Evolutionary conservation across 2,329 filamentous ascomycete species (phyloP), one percentile per base, ranked within the genome.

Genomic region (Alternaria brassicae): DNA sequence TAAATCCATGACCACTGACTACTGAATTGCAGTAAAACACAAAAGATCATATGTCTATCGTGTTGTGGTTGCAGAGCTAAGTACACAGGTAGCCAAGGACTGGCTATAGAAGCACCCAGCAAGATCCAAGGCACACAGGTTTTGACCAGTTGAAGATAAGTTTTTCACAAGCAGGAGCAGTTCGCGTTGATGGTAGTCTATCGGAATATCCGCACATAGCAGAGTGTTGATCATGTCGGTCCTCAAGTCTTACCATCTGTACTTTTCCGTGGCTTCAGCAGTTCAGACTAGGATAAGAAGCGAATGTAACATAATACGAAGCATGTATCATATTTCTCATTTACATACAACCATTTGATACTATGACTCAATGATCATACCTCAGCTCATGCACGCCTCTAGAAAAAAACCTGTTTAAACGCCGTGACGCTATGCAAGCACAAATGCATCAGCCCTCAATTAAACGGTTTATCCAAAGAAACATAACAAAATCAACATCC

Each of bases 371-470:
- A 48, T 48, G 19, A 34, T n/a, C 19, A 48, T 19, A 48, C 36
- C 19, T 6, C 44, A 21, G 30, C 30, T 48, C 28, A 48, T 48
- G 30, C 21, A 48, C n/a, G 28, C 17, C 44, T 32, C 47, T 28
- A 48, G 44, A 25, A 25, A 30, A 25, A 25, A n/a, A 23, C 15
- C 19, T 17, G 6, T 23, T 13, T 48, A 34, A 45, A 53, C 40
- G 7, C 28, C 39, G 10, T 21, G 4, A 21, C 51, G 51, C 51
- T 53, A 53, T 53, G 51, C 39, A 44, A 37, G 28, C 30, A 53
- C 37, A 53, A 25, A 44, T 34, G 21, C 51, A 45, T 45, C 27
- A 44, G 45, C 39, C 19, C 21, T n/a, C 28, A 45, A 44, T 45
- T 53, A 45, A 41, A 53, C 27, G 27, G 34, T 28, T 36, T 9